phyloP scores from a whole-genome alignment of 768 basidiomycete genomes.

The Macrolepiota dolichaula region DNA sequence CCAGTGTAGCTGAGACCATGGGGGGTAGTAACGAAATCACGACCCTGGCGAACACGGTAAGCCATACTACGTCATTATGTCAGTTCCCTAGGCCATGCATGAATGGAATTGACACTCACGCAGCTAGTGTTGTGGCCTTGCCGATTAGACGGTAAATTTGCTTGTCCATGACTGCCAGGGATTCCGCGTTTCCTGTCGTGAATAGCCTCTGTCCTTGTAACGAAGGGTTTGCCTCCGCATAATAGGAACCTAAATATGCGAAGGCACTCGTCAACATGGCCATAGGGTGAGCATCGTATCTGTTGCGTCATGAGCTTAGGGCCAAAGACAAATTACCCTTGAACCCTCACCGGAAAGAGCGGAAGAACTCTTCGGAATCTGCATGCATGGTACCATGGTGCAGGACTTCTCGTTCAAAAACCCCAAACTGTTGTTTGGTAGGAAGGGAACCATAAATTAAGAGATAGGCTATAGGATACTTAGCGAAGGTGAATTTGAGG shows the following conservation, averaged over 20 bases:
- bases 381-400: constrained; percentile 69
- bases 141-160: constrained; percentile 88
- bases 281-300: constrained; percentile 93
- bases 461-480: constrained; percentile 55
- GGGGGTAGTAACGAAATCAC: constrained; percentile 83
- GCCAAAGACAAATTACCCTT: neutral
- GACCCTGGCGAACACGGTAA: constrained; percentile 87
- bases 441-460: constrained; percentile 88
- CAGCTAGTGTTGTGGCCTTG: constrained; percentile 85
- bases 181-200: constrained; percentile 61
- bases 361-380: constrained; percentile 67
- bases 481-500: neutral
- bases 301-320: constrained; percentile 21
- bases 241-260: constrained; percentile 85
- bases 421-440: constrained; percentile 48
- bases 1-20: constrained; percentile 81
- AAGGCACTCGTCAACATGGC: constrained; percentile 85
- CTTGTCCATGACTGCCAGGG: constrained; percentile 83
- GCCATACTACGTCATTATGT: constrained; percentile 61
- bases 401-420: constrained; percentile 75
- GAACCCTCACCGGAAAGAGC: constrained; percentile 52
- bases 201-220: constrained; percentile 83
- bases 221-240: constrained; percentile 85
- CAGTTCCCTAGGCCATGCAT: neutral
- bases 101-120: constrained; percentile 39